phyloP scores from a whole-genome alignment of 345 rosid genomes.

The Aegle marmelos region DNA sequence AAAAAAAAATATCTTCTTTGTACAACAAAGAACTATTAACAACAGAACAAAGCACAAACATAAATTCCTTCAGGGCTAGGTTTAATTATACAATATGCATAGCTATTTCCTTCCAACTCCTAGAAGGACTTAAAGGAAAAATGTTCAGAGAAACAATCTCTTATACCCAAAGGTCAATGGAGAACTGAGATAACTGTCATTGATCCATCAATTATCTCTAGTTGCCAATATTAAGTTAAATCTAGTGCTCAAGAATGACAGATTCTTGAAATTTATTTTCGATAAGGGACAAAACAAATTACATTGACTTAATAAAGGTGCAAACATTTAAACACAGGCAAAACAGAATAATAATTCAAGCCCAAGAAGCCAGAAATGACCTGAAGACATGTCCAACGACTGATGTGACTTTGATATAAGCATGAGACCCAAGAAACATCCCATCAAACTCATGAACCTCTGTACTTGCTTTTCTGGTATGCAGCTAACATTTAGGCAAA shows the following conservation, averaged over 20 bases:
- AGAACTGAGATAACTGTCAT: background rate
- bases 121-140: background rate
- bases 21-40: too few species aligned
- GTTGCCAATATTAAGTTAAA: background rate
- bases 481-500: conserved; percentile 40
- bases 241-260: too few species aligned
- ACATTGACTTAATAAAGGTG: background rate
- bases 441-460: conserved; percentile 90
- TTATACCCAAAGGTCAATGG: background rate
- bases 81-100: background rate
- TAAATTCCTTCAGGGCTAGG: background rate
- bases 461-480: conserved; percentile 70
- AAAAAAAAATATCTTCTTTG: background rate
- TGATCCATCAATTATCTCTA: background rate
- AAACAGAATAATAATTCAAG: background rate
- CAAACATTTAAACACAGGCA: background rate
- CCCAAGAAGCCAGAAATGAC: conserved; percentile 26
- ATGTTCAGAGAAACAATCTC: background rate
- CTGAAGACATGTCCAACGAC: conserved; percentile 96
- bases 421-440: conserved; percentile 55
- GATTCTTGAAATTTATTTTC: too few species aligned
- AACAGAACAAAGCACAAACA: background rate
- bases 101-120: background rate
- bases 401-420: conserved; percentile 70
- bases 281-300: background rate